Evolutionary conservation across 2,329 filamentous ascomycete species (phyloP), one percentile per base, ranked within the genome.

Genomic region (Davidsoniella virescens): DNA sequence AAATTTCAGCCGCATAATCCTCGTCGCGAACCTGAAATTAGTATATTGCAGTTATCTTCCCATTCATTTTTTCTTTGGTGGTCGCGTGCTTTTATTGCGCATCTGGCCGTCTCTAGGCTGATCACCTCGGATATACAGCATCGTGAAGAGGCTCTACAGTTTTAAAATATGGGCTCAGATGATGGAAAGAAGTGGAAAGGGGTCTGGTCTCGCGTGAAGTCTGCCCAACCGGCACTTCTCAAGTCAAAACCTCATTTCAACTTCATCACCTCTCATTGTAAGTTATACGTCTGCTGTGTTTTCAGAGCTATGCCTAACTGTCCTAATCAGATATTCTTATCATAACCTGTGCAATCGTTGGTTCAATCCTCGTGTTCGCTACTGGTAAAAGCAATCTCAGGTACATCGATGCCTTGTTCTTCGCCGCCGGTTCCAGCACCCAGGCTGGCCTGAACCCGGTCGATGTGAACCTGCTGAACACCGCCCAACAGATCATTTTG

Each of bases 381-480:
- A 61, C 67, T 16, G 69, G 67, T 42, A 69, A 67, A 3, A 75
- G 76, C 23, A 66, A 77, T 14, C 63, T 95, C 52, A 55, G 64
- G 2, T 98, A 94, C 60, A 84, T 92, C 57, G 88, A 98, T 69
- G 81, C 87, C 2, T 73, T 98, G 14, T 86, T 94, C 70, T 86
- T 95, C 58, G 76, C 83, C n/a, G 80, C 78, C 49, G 90, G 92
- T 47, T 72, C 84, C 52, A 82, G 87, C 55, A 96, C 90, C 0
- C 92, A 98, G 65, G 93, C 87, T 55, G 92, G 92, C 1, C 69
- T 98, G 54, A 98, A 98, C 63, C 86, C 90, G 1, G 62, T 82
- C 44, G 71, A 86, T 59, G 58, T 85, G 51, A 86, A 87, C 62
- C 54, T 63, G 9, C 67, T 87, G 33, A 78, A 75, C 55, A 82